phyloP scores from a whole-genome alignment of 225 moss, liverwort and hornwort genomes.

The Sphagnum tenellum region DNA sequence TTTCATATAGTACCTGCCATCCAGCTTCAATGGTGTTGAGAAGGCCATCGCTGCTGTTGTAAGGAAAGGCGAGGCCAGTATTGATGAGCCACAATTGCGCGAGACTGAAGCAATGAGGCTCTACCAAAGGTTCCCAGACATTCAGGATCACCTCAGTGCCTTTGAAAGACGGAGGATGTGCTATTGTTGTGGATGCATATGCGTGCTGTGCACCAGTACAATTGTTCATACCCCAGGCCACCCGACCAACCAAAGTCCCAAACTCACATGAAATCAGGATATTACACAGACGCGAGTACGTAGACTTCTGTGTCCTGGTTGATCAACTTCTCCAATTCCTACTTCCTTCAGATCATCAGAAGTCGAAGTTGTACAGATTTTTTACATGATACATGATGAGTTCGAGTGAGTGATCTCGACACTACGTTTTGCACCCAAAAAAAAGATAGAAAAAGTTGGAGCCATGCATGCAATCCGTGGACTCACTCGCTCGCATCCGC shows the following conservation, averaged over 20 bases:
- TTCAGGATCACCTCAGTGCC: slow-evolving; percentile 47
- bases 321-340: too few relatives aligned
- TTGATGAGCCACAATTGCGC: slow-evolving; percentile 50
- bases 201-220: slow-evolving; percentile 22
- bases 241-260: not conserved
- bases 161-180: slow-evolving; percentile 32
- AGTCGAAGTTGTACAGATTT: too few relatives aligned
- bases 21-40: slow-evolving; percentile 48
- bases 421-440: too few relatives aligned
- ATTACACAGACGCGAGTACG: not conserved
- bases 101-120: slow-evolving; percentile 42
- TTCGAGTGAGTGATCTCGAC: too few relatives aligned
- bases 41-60: slow-evolving; percentile 17
- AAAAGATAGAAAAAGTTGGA: not conserved
- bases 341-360: too few relatives aligned
- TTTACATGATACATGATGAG: too few relatives aligned
- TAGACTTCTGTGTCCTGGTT: not conserved
- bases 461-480: not conserved
- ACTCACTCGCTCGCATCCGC: not conserved
- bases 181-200: slow-evolving; percentile 29
- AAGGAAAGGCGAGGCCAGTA: slow-evolving; percentile 28
- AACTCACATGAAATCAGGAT: not conserved
- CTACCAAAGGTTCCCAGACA: slow-evolving; percentile 51
- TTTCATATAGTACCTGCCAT: slow-evolving; percentile 22
- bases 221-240: too few relatives aligned